phyloP scores from a whole-genome alignment of 305 asterid genomes.

The Solanum aculeatissimum region DNA sequence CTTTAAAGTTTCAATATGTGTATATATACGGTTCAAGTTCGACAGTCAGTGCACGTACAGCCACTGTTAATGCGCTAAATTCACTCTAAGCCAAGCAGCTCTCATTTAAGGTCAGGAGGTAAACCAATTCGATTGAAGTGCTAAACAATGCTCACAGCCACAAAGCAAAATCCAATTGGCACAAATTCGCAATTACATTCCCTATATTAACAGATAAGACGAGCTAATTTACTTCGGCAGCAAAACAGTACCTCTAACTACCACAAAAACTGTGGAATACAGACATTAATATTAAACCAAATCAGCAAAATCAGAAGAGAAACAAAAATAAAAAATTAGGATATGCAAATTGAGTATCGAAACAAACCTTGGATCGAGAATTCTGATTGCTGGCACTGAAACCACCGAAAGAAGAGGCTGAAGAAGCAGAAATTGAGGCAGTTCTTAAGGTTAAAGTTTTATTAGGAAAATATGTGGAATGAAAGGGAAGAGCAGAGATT shows the following conservation, averaged over 20 bases:
- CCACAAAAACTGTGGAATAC: not conserved
- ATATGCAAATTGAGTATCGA: not conserved
- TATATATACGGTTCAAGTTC: not conserved
- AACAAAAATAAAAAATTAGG: not conserved
- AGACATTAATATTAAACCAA: not conserved
- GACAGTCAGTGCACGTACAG: not conserved
- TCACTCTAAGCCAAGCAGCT: not conserved
- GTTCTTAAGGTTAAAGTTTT: constrained; percentile 13
- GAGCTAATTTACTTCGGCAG: not conserved
- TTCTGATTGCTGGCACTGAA: constrained; percentile 19
- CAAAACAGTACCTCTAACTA: not conserved
- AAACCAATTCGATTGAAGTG: not conserved
- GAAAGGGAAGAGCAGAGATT: not conserved
- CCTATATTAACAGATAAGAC: not conserved
- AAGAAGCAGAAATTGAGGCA: constrained; percentile 26
- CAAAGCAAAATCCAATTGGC: not conserved
- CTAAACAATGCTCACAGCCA: not conserved
- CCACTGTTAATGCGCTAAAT: not conserved
- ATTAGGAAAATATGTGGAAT: not conserved
- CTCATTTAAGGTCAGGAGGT: not conserved
- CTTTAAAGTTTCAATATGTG: not conserved
- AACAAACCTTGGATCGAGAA: constrained; percentile 46
- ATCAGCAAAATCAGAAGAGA: not conserved
- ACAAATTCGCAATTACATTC: not conserved
- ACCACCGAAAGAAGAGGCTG: constrained; percentile 24